Evolutionary conservation across 257 asterid species (phyloP), one percentile per base, ranked within the genome.

Genomic region (Penstemon barbatus): DNA sequence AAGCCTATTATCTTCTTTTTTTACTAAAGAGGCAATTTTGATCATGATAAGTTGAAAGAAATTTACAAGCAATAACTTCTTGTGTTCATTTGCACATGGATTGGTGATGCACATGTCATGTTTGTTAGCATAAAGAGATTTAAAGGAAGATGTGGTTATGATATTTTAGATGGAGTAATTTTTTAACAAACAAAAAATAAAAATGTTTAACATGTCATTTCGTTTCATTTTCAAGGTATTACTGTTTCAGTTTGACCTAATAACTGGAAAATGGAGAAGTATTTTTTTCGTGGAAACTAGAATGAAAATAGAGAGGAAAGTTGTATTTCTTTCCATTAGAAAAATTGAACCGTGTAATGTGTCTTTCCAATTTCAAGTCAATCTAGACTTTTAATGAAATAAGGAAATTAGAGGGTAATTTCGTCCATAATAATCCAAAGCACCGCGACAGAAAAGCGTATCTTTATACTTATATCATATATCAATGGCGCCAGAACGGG

Each of bases 11-110:
- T 43, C 15, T 25, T 25, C 2, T 25, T 25, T 25, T 25, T 25
- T 52, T 50, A 45, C 12, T 46, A 25, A 43, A 59, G 55, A 9
- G 7, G 8, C 67, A 19, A 66, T 57, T 63, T 40, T 25, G 69
- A 66, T 36, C 33, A 25, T 25, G 33, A 25, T 25, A 25, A 25
- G 33, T 25, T 5, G 38, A 19, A 71, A 13, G 11, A 57, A 62
- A 62, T 57, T 69, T 64, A 57, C 41, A 11, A 68, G 8, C 66
- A 63, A 19, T 49, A 15, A 56, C 6, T 57, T 55, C 10, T 54
- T 69, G 25, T 38, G 13, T 56, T 69, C 52, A 46, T 39, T 41
- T 55, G 60, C 40, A 36, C 57, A 44, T 5, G 46, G 3, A 55
- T 41, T 49, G 10, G 36, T 64, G 18, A 56, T 75, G 55, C 41